Percentiles rank a stretch among this genome's conserved stretches.
Evolutionary conservation across 164 flowering plant genomes (phyloP).

Genomic region (Cinnamomum micranthum): DNA sequence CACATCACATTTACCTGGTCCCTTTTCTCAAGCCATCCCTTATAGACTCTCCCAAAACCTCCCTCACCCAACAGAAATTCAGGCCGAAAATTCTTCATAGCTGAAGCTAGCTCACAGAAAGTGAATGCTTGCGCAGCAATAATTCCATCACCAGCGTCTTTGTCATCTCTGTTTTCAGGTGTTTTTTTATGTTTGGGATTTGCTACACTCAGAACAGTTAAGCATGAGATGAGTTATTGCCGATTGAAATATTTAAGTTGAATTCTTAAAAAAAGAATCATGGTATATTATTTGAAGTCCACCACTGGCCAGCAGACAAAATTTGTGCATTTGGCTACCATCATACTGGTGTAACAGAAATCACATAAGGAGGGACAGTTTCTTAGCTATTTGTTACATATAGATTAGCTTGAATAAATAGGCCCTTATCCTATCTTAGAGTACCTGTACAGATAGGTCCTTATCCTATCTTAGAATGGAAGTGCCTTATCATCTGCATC

Average conservation of each 20-base stretch:
- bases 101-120: slow-evolving; percentile 62
- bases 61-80: slow-evolving; percentile 72
- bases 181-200: slow-evolving; percentile 12
- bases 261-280: neutral
- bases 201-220: slow-evolving; percentile 19
- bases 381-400: too few relatives aligned
- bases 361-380: too few relatives aligned
- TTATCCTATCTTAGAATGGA: too few relatives aligned
- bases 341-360: too few relatives aligned
- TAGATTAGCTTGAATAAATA: too few relatives aligned
- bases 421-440: too few relatives aligned
- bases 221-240: neutral
- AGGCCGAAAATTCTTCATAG: slow-evolving; percentile 62
- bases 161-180: slow-evolving; percentile 11
- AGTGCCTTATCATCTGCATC: too few relatives aligned
- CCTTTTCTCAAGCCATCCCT: slow-evolving; percentile 40
- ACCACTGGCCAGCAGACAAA: neutral
- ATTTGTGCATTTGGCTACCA: neutral
- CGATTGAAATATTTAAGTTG: neutral
- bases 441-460: too few relatives aligned
- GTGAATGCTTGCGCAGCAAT: slow-evolving; percentile 61
- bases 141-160: slow-evolving; percentile 33
- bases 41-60: slow-evolving; percentile 27
- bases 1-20: slow-evolving; percentile 6
- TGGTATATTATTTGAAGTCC: neutral